A percentile compares a stretch with the other conserved stretches of the same genome.
Evolutionary conservation across 2,329 filamentous ascomycete genomes (phyloP).

Genomic region (Paradendryphiella salina): DNA sequence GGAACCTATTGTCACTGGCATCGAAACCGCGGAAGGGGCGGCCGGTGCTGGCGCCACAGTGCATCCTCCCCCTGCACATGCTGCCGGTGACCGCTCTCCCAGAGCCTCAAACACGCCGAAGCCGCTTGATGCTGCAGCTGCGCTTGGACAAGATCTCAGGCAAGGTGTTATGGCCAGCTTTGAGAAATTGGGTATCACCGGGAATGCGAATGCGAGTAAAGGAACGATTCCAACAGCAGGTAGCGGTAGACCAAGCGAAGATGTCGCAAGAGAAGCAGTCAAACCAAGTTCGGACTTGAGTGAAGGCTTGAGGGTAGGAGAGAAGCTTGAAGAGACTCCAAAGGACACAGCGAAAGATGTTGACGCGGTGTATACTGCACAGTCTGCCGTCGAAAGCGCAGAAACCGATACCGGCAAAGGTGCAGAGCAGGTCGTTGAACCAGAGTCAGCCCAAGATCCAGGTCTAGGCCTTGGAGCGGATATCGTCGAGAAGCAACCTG

Average conservation of each 20-base stretch:
- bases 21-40: conserved; percentile 39
- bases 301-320: not conserved
- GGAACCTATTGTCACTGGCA: conserved; percentile 43
- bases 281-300: conserved; percentile 14
- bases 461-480: conserved; percentile 10
- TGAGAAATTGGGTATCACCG: conserved; percentile 34
- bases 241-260: conserved; percentile 17
- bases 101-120: conserved; percentile 16
- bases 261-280: conserved; percentile 14
- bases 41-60: conserved; percentile 38
- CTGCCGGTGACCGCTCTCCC: conserved; percentile 17
- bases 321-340: not conserved
- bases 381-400: not conserved
- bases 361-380: not conserved
- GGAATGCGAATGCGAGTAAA: conserved; percentile 12
- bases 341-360: not conserved
- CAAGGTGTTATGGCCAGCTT: conserved; percentile 41
- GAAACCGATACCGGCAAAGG: not conserved
- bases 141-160: conserved; percentile 34
- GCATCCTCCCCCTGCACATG: conserved; percentile 31
- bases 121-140: conserved; percentile 34
- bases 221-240: conserved; percentile 23
- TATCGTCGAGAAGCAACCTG: conserved; percentile 11
- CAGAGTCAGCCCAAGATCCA: not conserved
- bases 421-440: not conserved